Conservation (phyloP, 345 rosid species). For the Eutrema yunnanense region DNA sequence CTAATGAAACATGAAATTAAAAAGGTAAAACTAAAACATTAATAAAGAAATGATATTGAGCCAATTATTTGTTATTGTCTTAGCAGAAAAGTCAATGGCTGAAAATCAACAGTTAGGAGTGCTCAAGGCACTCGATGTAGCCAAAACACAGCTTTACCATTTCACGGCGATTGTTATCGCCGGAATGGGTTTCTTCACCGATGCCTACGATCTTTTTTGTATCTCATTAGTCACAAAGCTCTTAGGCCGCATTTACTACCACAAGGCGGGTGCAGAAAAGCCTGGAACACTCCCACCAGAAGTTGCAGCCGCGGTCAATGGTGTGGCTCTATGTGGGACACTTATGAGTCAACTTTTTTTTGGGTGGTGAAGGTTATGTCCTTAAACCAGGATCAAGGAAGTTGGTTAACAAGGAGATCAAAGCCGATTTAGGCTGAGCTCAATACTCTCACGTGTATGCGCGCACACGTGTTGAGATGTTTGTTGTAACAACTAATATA, state of each 20-base stretch:
- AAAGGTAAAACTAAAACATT: background rate
- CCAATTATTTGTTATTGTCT: background rate
- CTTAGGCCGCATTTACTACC: conserved; percentile 33
- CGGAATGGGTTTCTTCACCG: conserved; percentile 39
- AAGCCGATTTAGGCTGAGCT: too few relatives aligned
- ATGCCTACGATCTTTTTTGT: conserved; percentile 33
- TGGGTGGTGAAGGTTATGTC: conserved; percentile 1
- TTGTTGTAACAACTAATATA: too few relatives aligned
- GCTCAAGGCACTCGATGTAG: conserved; percentile 29
- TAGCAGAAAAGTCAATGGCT: conserved; percentile 3
- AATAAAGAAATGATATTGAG: background rate
- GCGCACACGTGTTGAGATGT: too few relatives aligned
- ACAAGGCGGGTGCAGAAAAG: conserved; percentile 8
- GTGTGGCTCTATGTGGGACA: conserved; percentile 52
- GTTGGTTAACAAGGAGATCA: too few relatives aligned
- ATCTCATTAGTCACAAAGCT: conserved; percentile 32
- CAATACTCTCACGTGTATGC: too few relatives aligned
- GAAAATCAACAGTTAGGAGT: conserved; percentile 24
- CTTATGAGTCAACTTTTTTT: conserved; percentile 53
- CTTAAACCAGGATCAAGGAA: too few relatives aligned
- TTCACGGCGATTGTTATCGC: conserved; percentile 32
- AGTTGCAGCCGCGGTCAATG: conserved; percentile 47
- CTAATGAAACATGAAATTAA: background rate
- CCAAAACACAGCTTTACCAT: conserved; percentile 28
- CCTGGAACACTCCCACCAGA: conserved; percentile 45